A percentile compares a stretch with the other conserved stretches of the same genome.
phyloP scores from a whole-genome alignment of 768 basidiomycete genomes.

The Pleurotus eryngii region DNA sequence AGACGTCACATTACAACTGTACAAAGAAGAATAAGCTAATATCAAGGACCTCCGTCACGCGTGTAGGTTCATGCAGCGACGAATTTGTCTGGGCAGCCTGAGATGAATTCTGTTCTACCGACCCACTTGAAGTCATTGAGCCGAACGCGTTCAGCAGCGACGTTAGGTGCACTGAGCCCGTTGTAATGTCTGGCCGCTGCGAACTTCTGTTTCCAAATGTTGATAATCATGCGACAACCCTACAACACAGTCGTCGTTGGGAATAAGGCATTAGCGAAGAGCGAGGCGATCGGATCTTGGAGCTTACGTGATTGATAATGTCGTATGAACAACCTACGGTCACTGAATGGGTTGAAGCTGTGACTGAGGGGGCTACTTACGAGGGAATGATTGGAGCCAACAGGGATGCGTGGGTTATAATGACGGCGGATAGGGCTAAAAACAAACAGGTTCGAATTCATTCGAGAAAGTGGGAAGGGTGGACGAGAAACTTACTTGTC shows the following conservation, averaged over 20 bases:
- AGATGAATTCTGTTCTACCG: too few relatives aligned
- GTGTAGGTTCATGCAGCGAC: too few relatives aligned
- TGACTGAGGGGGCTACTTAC: neutral
- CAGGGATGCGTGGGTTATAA: conserved; percentile 1
- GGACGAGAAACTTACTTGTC: neutral
- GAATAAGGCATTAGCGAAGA: neutral
- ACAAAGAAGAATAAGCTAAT: too few relatives aligned
- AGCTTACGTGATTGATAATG: conserved; percentile 1
- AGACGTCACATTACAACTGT: too few relatives aligned
- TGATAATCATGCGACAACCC: conserved; percentile 6
- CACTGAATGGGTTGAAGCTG: neutral
- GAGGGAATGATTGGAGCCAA: neutral
- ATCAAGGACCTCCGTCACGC: too few relatives aligned
- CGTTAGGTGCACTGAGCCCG: neutral
- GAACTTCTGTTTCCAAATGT: neutral
- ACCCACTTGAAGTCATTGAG: too few relatives aligned
- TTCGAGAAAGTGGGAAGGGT: neutral
- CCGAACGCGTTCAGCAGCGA: neutral
- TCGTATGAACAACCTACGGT: conserved; percentile 1
- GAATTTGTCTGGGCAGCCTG: too few relatives aligned
- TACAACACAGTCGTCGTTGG: neutral
- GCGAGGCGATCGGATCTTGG: neutral
- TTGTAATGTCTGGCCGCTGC: neutral
- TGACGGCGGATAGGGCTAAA: neutral
- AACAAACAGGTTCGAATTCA: neutral